phyloP scores from a whole-genome alignment of 306 rosid species.

The Vachellia collinsii region DNA sequence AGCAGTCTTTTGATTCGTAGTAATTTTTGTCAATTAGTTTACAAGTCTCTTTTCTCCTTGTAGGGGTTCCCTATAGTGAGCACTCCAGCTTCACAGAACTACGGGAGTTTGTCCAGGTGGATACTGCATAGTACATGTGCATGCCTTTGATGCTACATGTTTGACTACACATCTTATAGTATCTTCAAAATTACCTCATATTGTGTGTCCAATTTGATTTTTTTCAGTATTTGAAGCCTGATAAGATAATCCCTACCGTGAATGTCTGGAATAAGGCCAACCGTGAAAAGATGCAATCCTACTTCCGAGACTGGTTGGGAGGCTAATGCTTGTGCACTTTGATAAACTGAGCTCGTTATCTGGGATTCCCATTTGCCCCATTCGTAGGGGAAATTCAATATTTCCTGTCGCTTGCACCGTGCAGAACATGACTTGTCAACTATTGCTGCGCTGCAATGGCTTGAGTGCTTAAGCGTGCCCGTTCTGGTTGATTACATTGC shows the following conservation, averaged over 20 bases:
- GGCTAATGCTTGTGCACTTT: constrained; percentile 30
- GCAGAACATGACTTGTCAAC: constrained; percentile 25
- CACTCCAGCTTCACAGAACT: constrained; percentile 65
- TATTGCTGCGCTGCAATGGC: not conserved
- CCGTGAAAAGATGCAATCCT: constrained; percentile 66
- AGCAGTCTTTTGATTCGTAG: not conserved
- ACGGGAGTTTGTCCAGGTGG: constrained; percentile 61
- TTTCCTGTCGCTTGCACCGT: not conserved
- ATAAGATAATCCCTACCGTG: constrained; percentile 62
- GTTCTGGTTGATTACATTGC: not conserved
- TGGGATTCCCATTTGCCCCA: not conserved
- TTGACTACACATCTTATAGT: constrained; percentile 9
- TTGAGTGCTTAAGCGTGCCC: not conserved
- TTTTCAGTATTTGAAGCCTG: constrained; percentile 56
- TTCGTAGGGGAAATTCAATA: constrained; percentile 15
- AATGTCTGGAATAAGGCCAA: constrained; percentile 47
- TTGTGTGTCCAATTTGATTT: constrained; percentile 1
- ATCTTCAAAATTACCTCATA: constrained; percentile 12
- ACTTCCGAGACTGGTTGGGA: constrained; percentile 54
- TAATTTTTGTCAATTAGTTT: constrained; percentile 24
- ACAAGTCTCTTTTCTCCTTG: constrained; percentile 28
- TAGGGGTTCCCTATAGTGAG: constrained; percentile 70
- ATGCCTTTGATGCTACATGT: constrained; percentile 5
- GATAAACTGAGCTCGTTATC: constrained; percentile 12
- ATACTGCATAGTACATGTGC: not conserved